Evolutionary conservation across 1,139 yeast genomes (phyloP).

Genomic region (Taphrina communis): DNA sequence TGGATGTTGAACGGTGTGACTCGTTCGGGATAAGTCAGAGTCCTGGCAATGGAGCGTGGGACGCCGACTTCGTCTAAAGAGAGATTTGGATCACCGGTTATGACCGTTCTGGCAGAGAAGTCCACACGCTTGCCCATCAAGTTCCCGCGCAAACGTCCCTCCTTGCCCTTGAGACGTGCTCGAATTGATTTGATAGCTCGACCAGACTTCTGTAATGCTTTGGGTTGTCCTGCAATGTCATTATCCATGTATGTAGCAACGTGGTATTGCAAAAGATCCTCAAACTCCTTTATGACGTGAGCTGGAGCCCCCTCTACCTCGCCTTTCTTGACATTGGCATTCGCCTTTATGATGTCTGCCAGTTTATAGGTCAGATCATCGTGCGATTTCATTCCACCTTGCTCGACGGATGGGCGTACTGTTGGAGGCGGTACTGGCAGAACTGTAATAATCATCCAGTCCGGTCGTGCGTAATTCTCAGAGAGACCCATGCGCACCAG

Average conservation of each 20-base stretch:
- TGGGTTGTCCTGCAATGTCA: conserved; percentile 99
- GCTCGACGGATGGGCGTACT: conserved; percentile 97
- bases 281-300: conserved; percentile 95
- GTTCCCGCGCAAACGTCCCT: conserved; percentile 97
- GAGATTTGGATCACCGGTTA: conserved; percentile 98
- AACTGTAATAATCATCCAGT: conserved; percentile 96
- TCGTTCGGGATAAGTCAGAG: conserved; percentile 93
- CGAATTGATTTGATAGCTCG: conserved; percentile 98
- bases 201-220: conserved; percentile 97
- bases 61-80: conserved; percentile 99
- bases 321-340: conserved; percentile 90
- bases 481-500: conserved; percentile 83
- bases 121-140: conserved; percentile 99
- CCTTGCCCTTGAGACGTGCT: conserved; percentile 98
- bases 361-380: conserved; percentile 98
- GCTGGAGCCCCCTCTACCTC: conserved; percentile 99
- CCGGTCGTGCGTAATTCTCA: conserved; percentile 97
- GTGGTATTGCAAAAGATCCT: conserved; percentile 90
- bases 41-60: conserved; percentile 93
- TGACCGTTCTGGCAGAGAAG: conserved; percentile 98
- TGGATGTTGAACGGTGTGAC: conserved; percentile 98
- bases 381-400: conserved; percentile 98
- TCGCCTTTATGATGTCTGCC: conserved; percentile 96
- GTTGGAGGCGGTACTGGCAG: conserved; percentile 99
- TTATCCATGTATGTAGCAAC: conserved; percentile 99